phyloP scores from a whole-genome alignment of 352 stramenopile species.

The Pythium dissotocum region DNA sequence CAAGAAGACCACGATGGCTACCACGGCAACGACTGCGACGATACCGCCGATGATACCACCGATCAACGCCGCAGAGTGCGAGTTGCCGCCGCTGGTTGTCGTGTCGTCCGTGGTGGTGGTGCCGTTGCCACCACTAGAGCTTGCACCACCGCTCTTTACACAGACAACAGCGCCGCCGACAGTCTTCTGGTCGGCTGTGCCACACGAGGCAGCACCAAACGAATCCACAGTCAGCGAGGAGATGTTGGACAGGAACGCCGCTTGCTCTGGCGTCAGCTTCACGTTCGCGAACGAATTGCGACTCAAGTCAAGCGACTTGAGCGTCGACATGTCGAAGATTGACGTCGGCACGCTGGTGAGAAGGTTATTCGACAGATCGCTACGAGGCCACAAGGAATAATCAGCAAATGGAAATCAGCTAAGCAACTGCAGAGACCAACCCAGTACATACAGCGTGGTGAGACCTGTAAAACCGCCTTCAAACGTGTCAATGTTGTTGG shows the following conservation, averaged over 20 bases:
- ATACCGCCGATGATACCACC: conserved; percentile 41
- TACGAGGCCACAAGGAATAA: conserved; percentile 9
- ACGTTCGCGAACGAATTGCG: conserved; percentile 58
- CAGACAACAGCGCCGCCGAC: conserved; percentile 46
- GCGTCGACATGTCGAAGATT: conserved; percentile 48
- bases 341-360: conserved; percentile 46
- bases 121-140: not conserved
- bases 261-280: conserved; percentile 30
- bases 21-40: conserved; percentile 33
- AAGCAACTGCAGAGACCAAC: not conserved
- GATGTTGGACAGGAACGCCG: conserved; percentile 37
- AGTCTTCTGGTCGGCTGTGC: conserved; percentile 20
- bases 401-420: not conserved
- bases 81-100: conserved; percentile 22
- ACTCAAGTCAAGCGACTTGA: conserved; percentile 46
- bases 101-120: conserved; percentile 4
- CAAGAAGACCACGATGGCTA: conserved; percentile 10
- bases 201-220: conserved; percentile 31
- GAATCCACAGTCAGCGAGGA: conserved; percentile 47
- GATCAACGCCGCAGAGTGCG: conserved; percentile 37
- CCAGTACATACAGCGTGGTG: conserved; percentile 42
- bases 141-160: conserved; percentile 13
- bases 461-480: conserved; percentile 51
- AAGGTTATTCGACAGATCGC: conserved; percentile 55
- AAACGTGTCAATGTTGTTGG: conserved; percentile 50